Conservation (phyloP, 192 early-diverging fungal species). For the Mortierella claussenii region DNA sequence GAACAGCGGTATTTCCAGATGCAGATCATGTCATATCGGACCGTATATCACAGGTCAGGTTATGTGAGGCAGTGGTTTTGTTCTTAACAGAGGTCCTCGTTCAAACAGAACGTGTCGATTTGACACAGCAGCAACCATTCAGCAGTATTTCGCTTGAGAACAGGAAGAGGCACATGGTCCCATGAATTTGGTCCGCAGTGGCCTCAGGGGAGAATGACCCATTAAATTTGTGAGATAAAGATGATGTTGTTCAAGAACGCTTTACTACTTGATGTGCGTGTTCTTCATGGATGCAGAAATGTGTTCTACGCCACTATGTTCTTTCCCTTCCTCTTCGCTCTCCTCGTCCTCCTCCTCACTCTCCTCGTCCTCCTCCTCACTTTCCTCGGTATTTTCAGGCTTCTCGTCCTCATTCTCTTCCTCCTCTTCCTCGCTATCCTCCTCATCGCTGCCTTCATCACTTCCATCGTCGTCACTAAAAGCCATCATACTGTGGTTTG, state of each 20-base stretch:
- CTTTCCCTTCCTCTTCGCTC: constrained; percentile 7
- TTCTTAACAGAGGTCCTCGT: constrained; percentile 20
- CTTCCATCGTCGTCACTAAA: constrained; percentile 64
- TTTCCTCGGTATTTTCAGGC: constrained; percentile 46
- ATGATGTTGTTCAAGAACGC: background rate
- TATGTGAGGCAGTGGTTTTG: constrained; percentile 34
- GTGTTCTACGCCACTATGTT: no score
- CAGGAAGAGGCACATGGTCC: background rate
- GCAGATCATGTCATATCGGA: constrained; percentile 51
- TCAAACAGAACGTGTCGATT: constrained; percentile 10
- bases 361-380: constrained; percentile 44
- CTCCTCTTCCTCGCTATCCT: constrained; percentile 59
- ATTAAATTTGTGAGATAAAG: background rate
- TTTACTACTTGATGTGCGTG: constrained; percentile 21
- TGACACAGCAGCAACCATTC: constrained; percentile 10
- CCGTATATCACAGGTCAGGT: constrained; percentile 24
- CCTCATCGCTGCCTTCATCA: constrained; percentile 60
- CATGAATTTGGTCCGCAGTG: background rate
- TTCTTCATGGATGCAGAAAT: constrained; percentile 22
- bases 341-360: constrained; percentile 52
- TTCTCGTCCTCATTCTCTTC: constrained; percentile 35
- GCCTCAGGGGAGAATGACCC: background rate
- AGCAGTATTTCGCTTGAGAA: constrained; percentile 7
- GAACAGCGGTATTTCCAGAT: constrained; percentile 26
- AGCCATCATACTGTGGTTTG: constrained; percentile 60